Percentiles rank a stretch among this genome's conserved stretches.
phyloP scores from a whole-genome alignment of 495 filamentous ascomycete species.

The Aspergillus ellipticus region DNA sequence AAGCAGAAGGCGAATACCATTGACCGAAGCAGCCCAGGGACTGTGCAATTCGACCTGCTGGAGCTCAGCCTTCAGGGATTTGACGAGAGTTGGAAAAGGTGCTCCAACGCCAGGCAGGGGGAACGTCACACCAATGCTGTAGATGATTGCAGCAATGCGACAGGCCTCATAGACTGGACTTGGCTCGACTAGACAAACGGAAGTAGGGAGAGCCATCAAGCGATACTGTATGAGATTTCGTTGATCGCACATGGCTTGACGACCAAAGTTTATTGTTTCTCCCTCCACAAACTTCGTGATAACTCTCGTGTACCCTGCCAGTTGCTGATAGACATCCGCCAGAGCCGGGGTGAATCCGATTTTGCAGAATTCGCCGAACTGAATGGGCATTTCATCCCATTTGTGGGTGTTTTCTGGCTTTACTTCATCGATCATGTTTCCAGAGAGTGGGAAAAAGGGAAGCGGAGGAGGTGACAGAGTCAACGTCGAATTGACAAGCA shows the following conservation, averaged over 20 bases:
- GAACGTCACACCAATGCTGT: constrained; percentile 8
- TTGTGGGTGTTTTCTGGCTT: not conserved
- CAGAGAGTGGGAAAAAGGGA: not conserved
- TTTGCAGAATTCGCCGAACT: not conserved
- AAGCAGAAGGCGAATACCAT: not conserved
- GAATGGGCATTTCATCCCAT: not conserved
- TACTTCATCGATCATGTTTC: not conserved
- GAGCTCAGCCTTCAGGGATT: not conserved
- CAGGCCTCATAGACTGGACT: constrained; percentile 3
- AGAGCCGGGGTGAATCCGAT: not conserved
- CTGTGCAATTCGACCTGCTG: not conserved
- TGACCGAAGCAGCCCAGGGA: not conserved
- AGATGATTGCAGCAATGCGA: not conserved
- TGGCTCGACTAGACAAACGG: not conserved
- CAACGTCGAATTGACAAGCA: constrained; percentile 4
- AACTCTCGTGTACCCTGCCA: not conserved
- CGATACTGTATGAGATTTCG: constrained; percentile 3
- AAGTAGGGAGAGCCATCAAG: not conserved
- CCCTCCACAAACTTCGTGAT: not conserved
- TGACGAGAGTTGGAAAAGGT: not conserved
- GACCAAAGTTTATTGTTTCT: not conserved
- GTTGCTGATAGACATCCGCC: not conserved
- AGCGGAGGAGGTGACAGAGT: not conserved
- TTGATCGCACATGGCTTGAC: not conserved
- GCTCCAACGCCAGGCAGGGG: constrained; percentile 2